Conservation (phyloP, 306 rosid species). For the Quercus gilva region DNA sequence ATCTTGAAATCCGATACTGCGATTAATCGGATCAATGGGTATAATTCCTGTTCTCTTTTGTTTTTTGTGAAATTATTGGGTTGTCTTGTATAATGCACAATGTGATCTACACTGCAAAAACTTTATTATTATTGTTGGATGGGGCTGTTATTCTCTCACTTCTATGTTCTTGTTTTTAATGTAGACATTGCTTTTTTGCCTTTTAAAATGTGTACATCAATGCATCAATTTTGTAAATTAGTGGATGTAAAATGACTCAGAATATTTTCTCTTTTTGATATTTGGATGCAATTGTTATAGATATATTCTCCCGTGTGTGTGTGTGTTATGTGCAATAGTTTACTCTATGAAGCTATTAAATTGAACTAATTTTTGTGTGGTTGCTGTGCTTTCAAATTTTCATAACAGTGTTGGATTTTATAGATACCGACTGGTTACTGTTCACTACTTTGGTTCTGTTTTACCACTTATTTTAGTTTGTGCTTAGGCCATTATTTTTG, state of each 20-base stretch:
- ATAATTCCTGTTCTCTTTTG: neutral
- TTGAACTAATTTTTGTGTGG: no score
- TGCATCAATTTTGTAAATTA: no score
- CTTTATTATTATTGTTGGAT: neutral
- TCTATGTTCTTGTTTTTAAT: no score
- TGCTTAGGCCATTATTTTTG: neutral
- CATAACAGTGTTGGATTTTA: no score
- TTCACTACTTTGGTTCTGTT: neutral
- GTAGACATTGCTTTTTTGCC: no score
- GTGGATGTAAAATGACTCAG: no score
- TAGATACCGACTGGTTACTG: no score
- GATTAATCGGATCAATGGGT: constrained; percentile 88
- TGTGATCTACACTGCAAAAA: neutral
- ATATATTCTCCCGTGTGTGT: neutral
- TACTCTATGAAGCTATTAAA: neutral
- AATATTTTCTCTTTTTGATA: neutral
- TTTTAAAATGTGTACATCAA: no score
- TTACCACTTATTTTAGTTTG: neutral
- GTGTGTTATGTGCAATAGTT: neutral
- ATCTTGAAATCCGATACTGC: constrained; percentile 46
- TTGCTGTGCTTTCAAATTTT: no score
- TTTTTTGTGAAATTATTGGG: neutral
- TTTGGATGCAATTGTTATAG: neutral
- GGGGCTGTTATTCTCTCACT: no score
- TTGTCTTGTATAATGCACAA: neutral